phyloP scores from a whole-genome alignment of 2,329 filamentous ascomycete species.

The Cadophora malorum region DNA sequence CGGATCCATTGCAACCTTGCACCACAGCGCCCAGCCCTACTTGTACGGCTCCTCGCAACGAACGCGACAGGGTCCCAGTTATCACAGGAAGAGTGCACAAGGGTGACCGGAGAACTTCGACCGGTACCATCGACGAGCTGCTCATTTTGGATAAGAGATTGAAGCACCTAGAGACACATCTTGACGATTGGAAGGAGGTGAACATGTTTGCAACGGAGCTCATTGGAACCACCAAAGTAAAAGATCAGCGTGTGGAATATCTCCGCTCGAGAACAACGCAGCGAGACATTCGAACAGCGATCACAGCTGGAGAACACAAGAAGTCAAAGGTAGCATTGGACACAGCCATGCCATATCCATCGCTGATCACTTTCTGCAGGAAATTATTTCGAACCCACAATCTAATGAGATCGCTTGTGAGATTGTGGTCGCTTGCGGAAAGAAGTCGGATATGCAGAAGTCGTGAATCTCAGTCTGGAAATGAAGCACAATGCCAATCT shows the following conservation, averaged over 20 bases:
- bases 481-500: slow-evolving; percentile 7
- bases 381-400: not conserved
- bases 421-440: slow-evolving; percentile 3
- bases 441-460: not conserved
- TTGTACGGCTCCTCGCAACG: not conserved
- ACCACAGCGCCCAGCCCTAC: not conserved
- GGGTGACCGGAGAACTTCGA: not conserved
- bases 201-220: not conserved
- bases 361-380: not conserved
- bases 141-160: not conserved
- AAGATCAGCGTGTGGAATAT: not conserved
- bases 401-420: slow-evolving; percentile 1
- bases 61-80: not conserved
- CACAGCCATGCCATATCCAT: no score
- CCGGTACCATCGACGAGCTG: not conserved
- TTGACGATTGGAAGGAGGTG: not conserved
- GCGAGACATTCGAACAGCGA: no score
- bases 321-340: not conserved
- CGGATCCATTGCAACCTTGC: not conserved
- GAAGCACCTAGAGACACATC: not conserved
- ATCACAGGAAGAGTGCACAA: not conserved
- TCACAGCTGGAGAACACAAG: not conserved
- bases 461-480: not conserved
- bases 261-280: no score
- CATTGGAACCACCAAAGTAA: not conserved